Base-by-base conservation (phyloP, 2,329 filamentous ascomycete genomes). In the Golovinomyces cichoracearum region DNA sequence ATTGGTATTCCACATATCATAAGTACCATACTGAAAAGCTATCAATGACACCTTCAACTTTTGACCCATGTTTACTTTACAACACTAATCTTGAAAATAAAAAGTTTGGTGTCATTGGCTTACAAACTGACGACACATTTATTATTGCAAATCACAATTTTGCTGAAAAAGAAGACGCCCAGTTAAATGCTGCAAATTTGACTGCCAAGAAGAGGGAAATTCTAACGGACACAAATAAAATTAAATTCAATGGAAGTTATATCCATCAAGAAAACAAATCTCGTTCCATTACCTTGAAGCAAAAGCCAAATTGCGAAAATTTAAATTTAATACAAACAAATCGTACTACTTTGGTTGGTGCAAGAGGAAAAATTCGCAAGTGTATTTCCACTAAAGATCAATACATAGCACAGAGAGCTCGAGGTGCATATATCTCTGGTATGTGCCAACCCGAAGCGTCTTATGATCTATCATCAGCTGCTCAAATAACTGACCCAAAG, bases 121-220 rank as follows among this genome's bases (percentile, higher is more conserved):
- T 53, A 23, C 33, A 53, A 35, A 53, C 47, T 3, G 45, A 53
- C 38, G 35, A 52, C 47, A 53, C 49, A 6, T 31, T 53, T n/a
- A 38, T 52, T 44, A 2, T 52, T 31, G 49, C 42, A 22, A 29
- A 50, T 27, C 19, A 37, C 7, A 17, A 26, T 1, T 53, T 53
- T 17, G 27, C 22, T 17, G 25, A 7, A n/a, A 1, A 9, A 17
- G 42, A 53, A 27, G 1, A 52, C 35, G 22, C 26, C 3, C 13
- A 52, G 26, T 35, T 50, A 17, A n/a, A n/a, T n/a, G n/a, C n/a
- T n/a, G 27, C 27, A 29, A 29, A 29, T 6, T 13, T 29, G 13
- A 29, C 13, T 29, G 27, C 35, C 7, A 38, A 38, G 17, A n/a
- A 38, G 5, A 15, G 35, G n/a, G 35, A 38, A 38, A 38, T n/a